Evolutionary conservation across 2,329 filamentous ascomycete species (phyloP).

Genomic region (Basipetospora sp.): DNA sequence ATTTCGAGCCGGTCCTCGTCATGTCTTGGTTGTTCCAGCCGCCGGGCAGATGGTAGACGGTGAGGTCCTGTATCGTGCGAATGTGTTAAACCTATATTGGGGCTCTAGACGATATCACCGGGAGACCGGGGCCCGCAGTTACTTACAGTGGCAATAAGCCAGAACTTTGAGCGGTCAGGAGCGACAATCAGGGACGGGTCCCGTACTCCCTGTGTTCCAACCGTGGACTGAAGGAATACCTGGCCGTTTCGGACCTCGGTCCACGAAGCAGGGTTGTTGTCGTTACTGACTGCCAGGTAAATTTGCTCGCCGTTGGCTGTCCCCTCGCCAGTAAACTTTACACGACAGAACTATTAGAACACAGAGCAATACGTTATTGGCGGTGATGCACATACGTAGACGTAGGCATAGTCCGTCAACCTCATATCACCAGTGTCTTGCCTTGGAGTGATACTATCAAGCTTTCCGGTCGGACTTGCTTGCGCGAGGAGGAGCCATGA

Average conservation of each 20-base stretch:
- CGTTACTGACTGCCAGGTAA: constrained; percentile 24
- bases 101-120: too few species aligned
- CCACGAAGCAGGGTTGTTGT: constrained; percentile 27
- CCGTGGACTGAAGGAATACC: constrained; percentile 21
- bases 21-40: constrained; percentile 12
- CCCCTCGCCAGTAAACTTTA: constrained; percentile 23
- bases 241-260: constrained; percentile 23
- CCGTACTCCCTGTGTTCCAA: constrained; percentile 24
- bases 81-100: too few species aligned
- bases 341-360: too few species aligned
- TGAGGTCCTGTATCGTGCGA: too few species aligned
- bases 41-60: neutral
- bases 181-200: constrained; percentile 29
- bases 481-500: too few species aligned
- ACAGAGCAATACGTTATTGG: too few species aligned
- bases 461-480: too few species aligned
- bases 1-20: constrained; percentile 15
- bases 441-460: too few species aligned
- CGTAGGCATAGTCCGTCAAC: too few species aligned
- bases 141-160: constrained; percentile 21
- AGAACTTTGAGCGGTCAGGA: constrained; percentile 23
- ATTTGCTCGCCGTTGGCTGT: constrained; percentile 22
- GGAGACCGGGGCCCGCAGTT: too few species aligned
- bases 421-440: too few species aligned
- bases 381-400: too few species aligned